Conservation (phyloP, 371 early-diverging fungal species). For the Funneliformis caledonium region DNA sequence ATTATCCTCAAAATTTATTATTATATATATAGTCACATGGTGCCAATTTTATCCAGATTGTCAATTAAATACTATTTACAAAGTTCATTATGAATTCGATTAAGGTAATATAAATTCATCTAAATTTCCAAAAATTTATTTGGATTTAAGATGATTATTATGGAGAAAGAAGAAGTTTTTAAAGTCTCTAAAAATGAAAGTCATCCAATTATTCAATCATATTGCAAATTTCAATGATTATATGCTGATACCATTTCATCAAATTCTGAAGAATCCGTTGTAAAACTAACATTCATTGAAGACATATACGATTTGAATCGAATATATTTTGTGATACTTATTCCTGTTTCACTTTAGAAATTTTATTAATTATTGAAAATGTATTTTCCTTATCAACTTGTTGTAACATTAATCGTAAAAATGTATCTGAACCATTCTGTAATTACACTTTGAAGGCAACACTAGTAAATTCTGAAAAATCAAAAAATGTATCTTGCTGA, state of each 20-base stretch:
- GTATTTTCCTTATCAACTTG: neutral
- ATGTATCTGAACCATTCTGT: neutral
- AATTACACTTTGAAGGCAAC: neutral
- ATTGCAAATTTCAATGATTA: neutral
- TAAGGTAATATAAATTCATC: neutral
- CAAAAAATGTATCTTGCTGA: neutral
- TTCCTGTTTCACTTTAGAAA: neutral
- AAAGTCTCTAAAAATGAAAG: slow-evolving; percentile 19
- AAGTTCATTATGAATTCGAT: too few relatives aligned
- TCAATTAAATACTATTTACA: too few relatives aligned
- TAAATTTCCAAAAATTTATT: neutral
- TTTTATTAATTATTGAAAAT: neutral
- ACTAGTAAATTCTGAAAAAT: neutral
- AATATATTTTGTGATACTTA: neutral
- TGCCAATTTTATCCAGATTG: too few relatives aligned
- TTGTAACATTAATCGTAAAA: neutral
- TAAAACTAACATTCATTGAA: neutral
- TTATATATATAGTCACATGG: too few relatives aligned
- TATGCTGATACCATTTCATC: slow-evolving; percentile 16
- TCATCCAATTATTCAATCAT: neutral
- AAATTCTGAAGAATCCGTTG: slow-evolving; percentile 1
- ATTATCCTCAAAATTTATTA: too few relatives aligned
- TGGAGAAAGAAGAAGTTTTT: neutral
- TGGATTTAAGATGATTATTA: neutral
- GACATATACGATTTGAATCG: neutral